Conservation (phyloP, 192 early-diverging fungal genomes). For the Dissophora ornata region DNA sequence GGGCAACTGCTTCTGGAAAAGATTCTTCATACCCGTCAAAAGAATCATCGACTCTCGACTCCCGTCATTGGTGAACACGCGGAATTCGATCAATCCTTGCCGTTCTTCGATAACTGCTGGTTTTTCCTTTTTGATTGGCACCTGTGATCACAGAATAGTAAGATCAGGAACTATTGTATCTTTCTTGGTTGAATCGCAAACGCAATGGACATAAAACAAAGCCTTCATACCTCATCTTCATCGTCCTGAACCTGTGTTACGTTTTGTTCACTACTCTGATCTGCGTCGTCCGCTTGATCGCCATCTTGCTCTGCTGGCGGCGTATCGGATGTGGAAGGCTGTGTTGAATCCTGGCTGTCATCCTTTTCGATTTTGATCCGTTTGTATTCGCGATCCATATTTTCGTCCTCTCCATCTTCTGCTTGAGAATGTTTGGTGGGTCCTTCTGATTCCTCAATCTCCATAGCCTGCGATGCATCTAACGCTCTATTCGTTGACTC, state of each 20-base stretch:
- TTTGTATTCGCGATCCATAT: conserved; percentile 17
- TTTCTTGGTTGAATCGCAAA: too few relatives aligned
- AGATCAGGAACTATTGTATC: background rate
- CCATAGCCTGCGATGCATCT: background rate
- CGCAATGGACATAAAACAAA: too few relatives aligned
- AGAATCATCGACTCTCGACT: conserved; percentile 84
- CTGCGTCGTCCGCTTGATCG: conserved; percentile 21
- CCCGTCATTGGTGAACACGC: conserved; percentile 87
- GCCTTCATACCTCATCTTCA: conserved; percentile 46
- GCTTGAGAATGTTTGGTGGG: conserved; percentile 16
- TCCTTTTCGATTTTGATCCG: conserved; percentile 50
- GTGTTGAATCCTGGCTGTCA: conserved; percentile 31
- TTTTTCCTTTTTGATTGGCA: conserved; percentile 61
- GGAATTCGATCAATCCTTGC: conserved; percentile 72
- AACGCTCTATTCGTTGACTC: background rate
- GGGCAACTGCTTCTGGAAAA: conserved; percentile 96
- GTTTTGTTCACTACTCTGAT: conserved; percentile 32
- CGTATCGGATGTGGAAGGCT: conserved; percentile 7
- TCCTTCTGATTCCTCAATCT: conserved; percentile 2
- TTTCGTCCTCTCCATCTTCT: conserved; percentile 10
- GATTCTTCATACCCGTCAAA: conserved; percentile 93
- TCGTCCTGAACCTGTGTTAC: conserved; percentile 51
- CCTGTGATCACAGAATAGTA: conserved; percentile 10
- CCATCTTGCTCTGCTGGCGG: conserved; percentile 12
- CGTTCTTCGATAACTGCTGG: conserved; percentile 74